Evolutionary conservation across 2,329 filamentous ascomycete genomes (phyloP).

Genomic region (Aspergillus persii): DNA sequence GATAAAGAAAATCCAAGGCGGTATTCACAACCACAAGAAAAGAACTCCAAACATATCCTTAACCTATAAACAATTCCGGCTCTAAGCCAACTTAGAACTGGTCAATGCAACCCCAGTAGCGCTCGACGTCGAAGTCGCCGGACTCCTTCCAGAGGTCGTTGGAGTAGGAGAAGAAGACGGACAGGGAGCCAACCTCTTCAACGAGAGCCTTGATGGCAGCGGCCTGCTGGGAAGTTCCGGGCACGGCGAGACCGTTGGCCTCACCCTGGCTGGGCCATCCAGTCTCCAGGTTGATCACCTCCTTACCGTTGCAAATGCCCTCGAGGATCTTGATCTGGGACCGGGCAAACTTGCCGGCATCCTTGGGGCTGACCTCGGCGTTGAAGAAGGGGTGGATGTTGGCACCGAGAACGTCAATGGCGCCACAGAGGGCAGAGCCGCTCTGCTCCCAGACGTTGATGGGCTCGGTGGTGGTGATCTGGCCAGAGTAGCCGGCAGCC

Average conservation of each 20-base stretch:
- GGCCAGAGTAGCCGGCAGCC: slow-evolving; percentile 66
- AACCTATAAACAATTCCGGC: background rate
- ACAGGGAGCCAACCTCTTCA: slow-evolving; percentile 61
- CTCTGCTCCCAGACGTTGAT: slow-evolving; percentile 71
- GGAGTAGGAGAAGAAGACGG: slow-evolving; percentile 77
- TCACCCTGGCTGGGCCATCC: slow-evolving; percentile 77
- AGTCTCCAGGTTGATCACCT: slow-evolving; percentile 80
- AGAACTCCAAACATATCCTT: slow-evolving; percentile 16
- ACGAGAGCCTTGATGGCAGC: slow-evolving; percentile 71
- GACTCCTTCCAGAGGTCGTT: slow-evolving; percentile 79
- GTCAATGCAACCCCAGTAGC: slow-evolving; percentile 68
- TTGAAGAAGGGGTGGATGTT: slow-evolving; percentile 98
- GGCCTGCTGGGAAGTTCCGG: slow-evolving; percentile 66
- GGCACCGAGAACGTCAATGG: slow-evolving; percentile 74
- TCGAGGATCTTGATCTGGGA: slow-evolving; percentile 70
- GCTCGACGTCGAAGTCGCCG: slow-evolving; percentile 71
- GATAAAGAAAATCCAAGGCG: background rate
- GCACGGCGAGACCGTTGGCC: slow-evolving; percentile 70
- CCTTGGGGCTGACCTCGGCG: slow-evolving; percentile 57
- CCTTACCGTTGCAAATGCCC: slow-evolving; percentile 67
- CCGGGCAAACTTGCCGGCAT: slow-evolving; percentile 74
- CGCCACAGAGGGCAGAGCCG: slow-evolving; percentile 61
- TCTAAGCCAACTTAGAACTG: slow-evolving; percentile 44
- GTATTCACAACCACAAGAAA: slow-evolving; percentile 14
- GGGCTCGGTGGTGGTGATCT: slow-evolving; percentile 82